phyloP scores from a whole-genome alignment of 495 filamentous ascomycete genomes.

The Darksidea phi region DNA sequence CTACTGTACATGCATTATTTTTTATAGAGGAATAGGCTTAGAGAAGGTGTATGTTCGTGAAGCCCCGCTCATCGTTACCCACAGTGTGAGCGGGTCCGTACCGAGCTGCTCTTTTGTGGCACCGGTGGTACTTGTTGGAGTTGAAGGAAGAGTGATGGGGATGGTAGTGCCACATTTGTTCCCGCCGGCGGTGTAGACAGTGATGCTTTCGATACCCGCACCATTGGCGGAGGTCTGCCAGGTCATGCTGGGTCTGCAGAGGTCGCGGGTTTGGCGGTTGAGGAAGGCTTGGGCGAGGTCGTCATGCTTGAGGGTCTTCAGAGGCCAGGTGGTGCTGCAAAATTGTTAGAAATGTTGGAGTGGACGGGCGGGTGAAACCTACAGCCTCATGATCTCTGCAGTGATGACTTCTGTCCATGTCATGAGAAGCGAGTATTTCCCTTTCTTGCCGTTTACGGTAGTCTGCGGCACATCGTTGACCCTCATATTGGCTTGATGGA shows the following conservation, averaged over 20 bases:
- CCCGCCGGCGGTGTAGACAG: conserved; percentile 49
- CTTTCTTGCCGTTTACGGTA: conserved; percentile 53
- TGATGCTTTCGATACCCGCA: conserved; percentile 52
- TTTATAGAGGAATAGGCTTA: conserved; percentile 48
- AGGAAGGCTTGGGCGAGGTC: conserved; percentile 55
- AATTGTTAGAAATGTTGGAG: conserved; percentile 1
- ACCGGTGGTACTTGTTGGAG: conserved; percentile 42
- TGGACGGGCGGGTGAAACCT: conserved; percentile 4
- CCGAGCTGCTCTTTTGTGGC: conserved; percentile 57
- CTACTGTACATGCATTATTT: conserved; percentile 2
- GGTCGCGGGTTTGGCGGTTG: conserved; percentile 55
- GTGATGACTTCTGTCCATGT: conserved; percentile 61
- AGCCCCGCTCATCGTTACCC: conserved; percentile 55
- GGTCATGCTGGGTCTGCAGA: conserved; percentile 52
- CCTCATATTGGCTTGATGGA: conserved; percentile 62
- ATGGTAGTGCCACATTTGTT: conserved; percentile 55
- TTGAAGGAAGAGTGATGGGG: conserved; percentile 57
- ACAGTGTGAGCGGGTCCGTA: conserved; percentile 59
- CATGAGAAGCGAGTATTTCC: conserved; percentile 56
- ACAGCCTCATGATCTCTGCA: conserved; percentile 57
- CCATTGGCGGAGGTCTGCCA: conserved; percentile 47
- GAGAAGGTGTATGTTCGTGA: conserved; percentile 54
- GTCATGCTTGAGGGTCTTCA: conserved; percentile 57
- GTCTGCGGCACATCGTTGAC: conserved; percentile 49
- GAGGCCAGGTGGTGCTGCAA: conserved; percentile 53